Evolutionary conservation across 371 early-diverging fungal genomes (phyloP), one percentile per base, ranked within the genome.

Genomic region (Smittium culicis): DNA sequence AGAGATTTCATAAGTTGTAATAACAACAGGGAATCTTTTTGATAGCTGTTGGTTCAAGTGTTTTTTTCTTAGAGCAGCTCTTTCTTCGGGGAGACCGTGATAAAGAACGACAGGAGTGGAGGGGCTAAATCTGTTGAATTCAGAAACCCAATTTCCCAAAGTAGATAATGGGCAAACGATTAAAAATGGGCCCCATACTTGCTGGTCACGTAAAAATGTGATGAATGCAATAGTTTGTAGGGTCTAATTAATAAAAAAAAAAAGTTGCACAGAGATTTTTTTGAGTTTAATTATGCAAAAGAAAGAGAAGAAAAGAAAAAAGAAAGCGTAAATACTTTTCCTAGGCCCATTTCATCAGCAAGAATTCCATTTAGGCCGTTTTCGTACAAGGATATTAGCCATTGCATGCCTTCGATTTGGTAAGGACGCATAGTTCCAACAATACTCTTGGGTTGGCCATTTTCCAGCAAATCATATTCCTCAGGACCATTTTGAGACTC

Each of bases 271-370:
- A 20, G 45, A 45, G 20, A 45, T 45, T 45, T 11, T 11, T 57
- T 57, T n/a, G 5, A 57, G 25, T 57, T 57, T 8, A 27, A 27
- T 20, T 57, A 25, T 16, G 8, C 25, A 57, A 27, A 3, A 57
- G 27, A 14, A 16, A 16, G 24, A 16, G 8, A 20, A 20, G 3
- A 11, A 57, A 14, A 14, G 27, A 57, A 3, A 20, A 20, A 57
- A 20, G 27, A 57, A 20, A 25, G 27, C 27, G 27, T 11, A 64
- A 24, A 16, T 35, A 64, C 65, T 27, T 64, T 93, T 68, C 92
- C 94, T 30, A 99, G 81, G 59, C 96, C 99, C 98, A 98, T 98
- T 72, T 98, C 96, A 77, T 99, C 97, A 20, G 98, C 99, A 55
- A 99, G 75, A 71, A 98, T 99, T 33, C 99, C 96, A 72, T 98